Base-by-base conservation (phyloP, 345 rosid species). In the Euphorbia lathyris region DNA sequence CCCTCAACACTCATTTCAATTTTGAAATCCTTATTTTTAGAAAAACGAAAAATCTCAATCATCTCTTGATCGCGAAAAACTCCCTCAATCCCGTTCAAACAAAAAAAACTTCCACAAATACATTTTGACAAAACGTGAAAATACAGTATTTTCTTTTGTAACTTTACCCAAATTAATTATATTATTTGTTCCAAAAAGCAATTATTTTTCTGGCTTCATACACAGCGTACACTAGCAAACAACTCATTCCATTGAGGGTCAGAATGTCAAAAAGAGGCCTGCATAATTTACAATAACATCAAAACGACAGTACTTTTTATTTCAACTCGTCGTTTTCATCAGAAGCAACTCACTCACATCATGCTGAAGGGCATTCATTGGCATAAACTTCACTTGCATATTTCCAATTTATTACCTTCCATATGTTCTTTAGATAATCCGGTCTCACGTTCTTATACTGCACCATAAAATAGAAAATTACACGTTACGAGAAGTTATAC, bases 351-450 rank as follows among this genome's bases (percentile, higher is more conserved):
- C 29, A 20, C 25, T 48, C 40, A 27, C 36, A 32, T 7, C 17
- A 20, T 32, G 20, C 76, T 84, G 78, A 81, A 40, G 83, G 68
- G 79, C 73, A 74, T 78, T 88, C 90, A 72, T 83, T 86, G 9
- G 83, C 85, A 25, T 87, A 92, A 64, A 86, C 77, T 30, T 85
- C 83, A 64, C 86, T 76, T 0, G 96, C 97, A 77, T 87, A 86
- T 69, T 90, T 90, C 98, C 99, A 95, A 84, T 90, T 88, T 60
- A 95, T 80, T 48, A 94, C 95, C 67, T 83, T 90, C 99, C 99
- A 95, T 50, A 95, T 85, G 83, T 90, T 92, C 90, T 95, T 95
- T 74, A 88, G 81, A 77, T 92, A 95, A 38, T 91, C 95, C 0
- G 97, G 92, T 66, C 88, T 87, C 50, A 84, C 97, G 65, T 91